A percentile compares a stretch with the other conserved stretches of the same genome.
These are phyloP conservation scores for Hordeum pubiflorum DNA, from an alignment of 202 grass and related monocot species.

Conservation along the genomic window DNA sequence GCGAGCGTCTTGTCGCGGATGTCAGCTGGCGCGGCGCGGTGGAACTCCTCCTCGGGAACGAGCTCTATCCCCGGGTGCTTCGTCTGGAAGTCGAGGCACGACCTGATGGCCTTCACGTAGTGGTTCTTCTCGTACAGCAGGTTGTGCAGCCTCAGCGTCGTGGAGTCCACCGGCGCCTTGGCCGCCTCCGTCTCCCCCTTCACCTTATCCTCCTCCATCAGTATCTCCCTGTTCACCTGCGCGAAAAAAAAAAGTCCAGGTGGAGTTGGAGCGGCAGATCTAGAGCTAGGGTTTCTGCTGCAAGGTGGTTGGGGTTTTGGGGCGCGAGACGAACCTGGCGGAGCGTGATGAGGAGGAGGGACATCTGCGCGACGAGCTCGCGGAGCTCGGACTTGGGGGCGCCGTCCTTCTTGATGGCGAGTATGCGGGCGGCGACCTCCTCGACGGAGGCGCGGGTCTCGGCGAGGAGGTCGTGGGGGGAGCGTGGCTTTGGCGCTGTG, in stretches of 20 bases:
- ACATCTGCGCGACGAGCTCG: constrained; percentile 87
- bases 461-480: constrained; percentile 53
- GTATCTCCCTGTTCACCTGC: constrained; percentile 80
- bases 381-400: constrained; percentile 73
- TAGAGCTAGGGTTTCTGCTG: constrained; percentile 14
- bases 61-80: constrained; percentile 89
- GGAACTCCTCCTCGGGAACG: constrained; percentile 81
- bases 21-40: constrained; percentile 39
- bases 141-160: constrained; percentile 83
- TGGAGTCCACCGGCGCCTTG: constrained; percentile 86
- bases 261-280: constrained; percentile 7
- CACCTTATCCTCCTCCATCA: constrained; percentile 83
- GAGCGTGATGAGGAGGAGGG: constrained; percentile 82
- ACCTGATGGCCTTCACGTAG: constrained; percentile 88
- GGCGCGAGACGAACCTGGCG: constrained; percentile 35
- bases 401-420: constrained; percentile 74
- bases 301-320: background rate
- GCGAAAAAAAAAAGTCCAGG: background rate
- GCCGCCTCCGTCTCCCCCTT: constrained; percentile 74
- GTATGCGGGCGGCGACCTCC: constrained; percentile 63
- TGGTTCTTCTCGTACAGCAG: constrained; percentile 97
- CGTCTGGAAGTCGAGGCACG: constrained; percentile 75
- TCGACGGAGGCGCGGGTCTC: constrained; percentile 70
- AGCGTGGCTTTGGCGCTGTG: background rate
- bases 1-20: constrained; percentile 73